phyloP scores from a whole-genome alignment of 1,139 yeast species.

The Debaryomyces nepalensis region DNA sequence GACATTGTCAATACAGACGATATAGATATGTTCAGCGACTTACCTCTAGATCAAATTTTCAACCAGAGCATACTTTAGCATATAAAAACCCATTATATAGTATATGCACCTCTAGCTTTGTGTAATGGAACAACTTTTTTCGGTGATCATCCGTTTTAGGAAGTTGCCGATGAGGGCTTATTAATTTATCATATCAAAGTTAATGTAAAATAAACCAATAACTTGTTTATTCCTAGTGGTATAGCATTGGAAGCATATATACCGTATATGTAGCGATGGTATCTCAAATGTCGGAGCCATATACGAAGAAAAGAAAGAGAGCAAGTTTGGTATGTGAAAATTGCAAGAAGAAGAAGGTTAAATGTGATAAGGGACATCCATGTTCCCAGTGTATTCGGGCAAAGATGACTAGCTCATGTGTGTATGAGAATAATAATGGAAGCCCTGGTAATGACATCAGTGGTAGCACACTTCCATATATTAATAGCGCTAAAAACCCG shows the following conservation, averaged over 20 bases:
- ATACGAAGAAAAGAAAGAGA: constrained; percentile 31
- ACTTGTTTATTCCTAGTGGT: neutral
- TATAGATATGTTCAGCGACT: constrained; percentile 19
- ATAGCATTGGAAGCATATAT: neutral
- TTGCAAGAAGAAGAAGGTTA: constrained; percentile 42
- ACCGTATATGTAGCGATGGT: no score
- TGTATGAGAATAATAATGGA: constrained; percentile 26
- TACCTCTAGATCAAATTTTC: constrained; percentile 22
- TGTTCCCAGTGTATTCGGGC: constrained; percentile 41
- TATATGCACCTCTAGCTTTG: neutral
- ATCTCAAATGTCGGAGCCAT: neutral
- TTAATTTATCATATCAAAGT: neutral
- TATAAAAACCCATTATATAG: no score
- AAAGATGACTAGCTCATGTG: constrained; percentile 28
- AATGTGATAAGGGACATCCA: constrained; percentile 42
- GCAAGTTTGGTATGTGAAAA: constrained; percentile 41
- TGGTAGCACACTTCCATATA: constrained; percentile 23
- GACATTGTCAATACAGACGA: neutral
- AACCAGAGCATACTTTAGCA: constrained; percentile 5
- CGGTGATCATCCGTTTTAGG: neutral
- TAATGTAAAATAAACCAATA: neutral
- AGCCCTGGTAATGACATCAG: neutral
- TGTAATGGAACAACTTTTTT: neutral
- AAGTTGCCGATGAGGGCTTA: neutral
- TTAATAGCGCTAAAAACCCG: constrained; percentile 33